A percentile compares a stretch with the other conserved stretches of the same genome.
Conservation (phyloP, 257 asterid species). For the Craterostigma plantagineum region DNA sequence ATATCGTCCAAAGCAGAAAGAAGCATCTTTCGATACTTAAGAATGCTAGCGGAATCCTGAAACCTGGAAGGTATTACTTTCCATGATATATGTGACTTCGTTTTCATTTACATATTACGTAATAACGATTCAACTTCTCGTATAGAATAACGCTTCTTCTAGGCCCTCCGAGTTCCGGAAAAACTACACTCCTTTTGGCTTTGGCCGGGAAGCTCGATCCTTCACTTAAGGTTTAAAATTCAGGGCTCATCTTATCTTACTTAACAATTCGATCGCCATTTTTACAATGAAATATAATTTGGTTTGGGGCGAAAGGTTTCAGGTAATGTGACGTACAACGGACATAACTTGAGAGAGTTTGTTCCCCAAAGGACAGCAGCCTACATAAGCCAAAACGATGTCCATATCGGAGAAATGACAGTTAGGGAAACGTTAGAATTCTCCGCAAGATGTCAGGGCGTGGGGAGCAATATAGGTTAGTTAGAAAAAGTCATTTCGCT, state of each 20-base stretch:
- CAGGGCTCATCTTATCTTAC: not conserved
- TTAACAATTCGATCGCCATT: too few species aligned
- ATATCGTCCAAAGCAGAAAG: constrained; percentile 32
- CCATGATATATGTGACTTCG: too few species aligned
- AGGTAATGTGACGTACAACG: constrained; percentile 31
- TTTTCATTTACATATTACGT: too few species aligned
- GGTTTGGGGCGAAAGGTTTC: constrained; percentile 9
- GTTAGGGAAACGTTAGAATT: constrained; percentile 27
- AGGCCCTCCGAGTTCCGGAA: constrained; percentile 63
- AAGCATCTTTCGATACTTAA: constrained; percentile 28
- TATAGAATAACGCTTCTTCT: constrained; percentile 53
- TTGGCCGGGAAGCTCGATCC: constrained; percentile 54
- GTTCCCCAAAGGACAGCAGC: constrained; percentile 27
- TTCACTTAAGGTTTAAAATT: constrained; percentile 18
- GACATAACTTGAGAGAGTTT: constrained; percentile 24
- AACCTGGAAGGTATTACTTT: constrained; percentile 40
- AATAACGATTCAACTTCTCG: too few species aligned
- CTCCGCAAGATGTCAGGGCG: constrained; percentile 27
- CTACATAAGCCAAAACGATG: constrained; percentile 29
- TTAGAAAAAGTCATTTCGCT: too few species aligned
- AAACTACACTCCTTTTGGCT: constrained; percentile 48
- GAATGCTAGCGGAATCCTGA: constrained; percentile 43
- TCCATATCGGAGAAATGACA: constrained; percentile 30
- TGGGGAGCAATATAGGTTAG: constrained; percentile 22
- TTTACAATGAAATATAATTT: too few species aligned